Conservation (phyloP, 805 yeast species). For the Saturnispora galanensis region DNA sequence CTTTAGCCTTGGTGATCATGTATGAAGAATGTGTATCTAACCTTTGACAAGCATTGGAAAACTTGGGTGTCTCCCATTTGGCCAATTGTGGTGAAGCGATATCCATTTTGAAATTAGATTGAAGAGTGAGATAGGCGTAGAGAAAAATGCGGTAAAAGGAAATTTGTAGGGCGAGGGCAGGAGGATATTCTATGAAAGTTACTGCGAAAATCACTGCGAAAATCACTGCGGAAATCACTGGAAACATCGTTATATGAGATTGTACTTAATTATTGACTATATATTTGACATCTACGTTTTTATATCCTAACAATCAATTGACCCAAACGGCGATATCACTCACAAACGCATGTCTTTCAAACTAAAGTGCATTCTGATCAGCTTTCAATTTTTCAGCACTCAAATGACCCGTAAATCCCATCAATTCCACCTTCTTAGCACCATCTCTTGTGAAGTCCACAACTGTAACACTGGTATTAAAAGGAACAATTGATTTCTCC, state of each 20-base stretch:
- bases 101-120: not conserved
- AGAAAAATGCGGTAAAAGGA: no score
- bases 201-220: no score
- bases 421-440: constrained; percentile 35
- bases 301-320: no score
- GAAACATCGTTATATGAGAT: no score
- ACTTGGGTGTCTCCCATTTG: constrained; percentile 45
- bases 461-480: constrained; percentile 64
- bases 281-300: no score
- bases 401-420: constrained; percentile 64
- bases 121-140: no score
- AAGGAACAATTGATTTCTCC: constrained; percentile 40
- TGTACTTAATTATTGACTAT: no score
- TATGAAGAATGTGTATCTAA: constrained; percentile 66
- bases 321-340: no score
- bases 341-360: no score
- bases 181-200: no score
- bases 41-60: constrained; percentile 54
- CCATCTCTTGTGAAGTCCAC: constrained; percentile 41
- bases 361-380: constrained; percentile 5
- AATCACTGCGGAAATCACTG: no score
- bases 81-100: constrained; percentile 17
- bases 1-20: constrained; percentile 54
- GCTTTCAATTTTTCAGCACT: constrained; percentile 28
- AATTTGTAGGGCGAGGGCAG: no score